Evolutionary conservation across 192 early-diverging fungal genomes (phyloP).

Genomic region (Jimgerdemannia flammicorona): DNA sequence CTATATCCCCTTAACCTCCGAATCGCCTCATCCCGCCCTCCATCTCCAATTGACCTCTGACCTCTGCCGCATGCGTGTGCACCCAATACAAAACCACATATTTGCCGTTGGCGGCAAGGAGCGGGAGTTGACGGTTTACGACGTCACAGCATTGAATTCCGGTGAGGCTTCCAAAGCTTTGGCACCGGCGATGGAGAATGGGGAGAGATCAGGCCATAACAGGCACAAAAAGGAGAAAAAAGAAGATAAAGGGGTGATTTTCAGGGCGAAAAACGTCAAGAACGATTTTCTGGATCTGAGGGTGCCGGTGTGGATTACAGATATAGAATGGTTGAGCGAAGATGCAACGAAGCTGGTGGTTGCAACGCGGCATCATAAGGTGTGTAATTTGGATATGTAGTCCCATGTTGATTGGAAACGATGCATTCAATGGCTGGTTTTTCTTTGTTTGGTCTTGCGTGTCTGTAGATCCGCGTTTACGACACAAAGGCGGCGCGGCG

Average conservation of each 20-base stretch:
- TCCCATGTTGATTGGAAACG: not conserved
- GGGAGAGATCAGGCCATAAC: slow-evolving; percentile 5
- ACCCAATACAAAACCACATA: slow-evolving; percentile 55
- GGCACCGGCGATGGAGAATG: not conserved
- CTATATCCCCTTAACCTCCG: slow-evolving; percentile 4
- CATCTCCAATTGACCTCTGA: slow-evolving; percentile 40
- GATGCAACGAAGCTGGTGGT: slow-evolving; percentile 55
- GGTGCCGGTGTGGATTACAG: slow-evolving; percentile 86
- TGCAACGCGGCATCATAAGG: slow-evolving; percentile 67
- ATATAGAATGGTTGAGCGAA: slow-evolving; percentile 69
- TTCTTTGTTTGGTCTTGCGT: slow-evolving; percentile 27
- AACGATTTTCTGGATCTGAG: slow-evolving; percentile 79
- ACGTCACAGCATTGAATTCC: slow-evolving; percentile 34
- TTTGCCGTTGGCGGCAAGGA: slow-evolving; percentile 87
- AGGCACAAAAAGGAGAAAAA: slow-evolving; percentile 18
- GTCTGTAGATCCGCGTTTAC: slow-evolving; percentile 69
- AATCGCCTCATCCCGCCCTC: slow-evolving; percentile 15
- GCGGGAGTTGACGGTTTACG: slow-evolving; percentile 80
- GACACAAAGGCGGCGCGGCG: slow-evolving; percentile 64
- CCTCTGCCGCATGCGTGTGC: slow-evolving; percentile 66
- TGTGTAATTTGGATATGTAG: slow-evolving; percentile 12
- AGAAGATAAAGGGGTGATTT: slow-evolving; percentile 50
- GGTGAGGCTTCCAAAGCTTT: slow-evolving; percentile 5
- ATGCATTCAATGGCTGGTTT: not conserved
- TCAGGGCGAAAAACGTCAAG: slow-evolving; percentile 82